A percentile compares a stretch with the other conserved stretches of the same genome.
phyloP scores from a whole-genome alignment of 2,329 filamentous ascomycete species.

The Pseudogymnoascus destructans region DNA sequence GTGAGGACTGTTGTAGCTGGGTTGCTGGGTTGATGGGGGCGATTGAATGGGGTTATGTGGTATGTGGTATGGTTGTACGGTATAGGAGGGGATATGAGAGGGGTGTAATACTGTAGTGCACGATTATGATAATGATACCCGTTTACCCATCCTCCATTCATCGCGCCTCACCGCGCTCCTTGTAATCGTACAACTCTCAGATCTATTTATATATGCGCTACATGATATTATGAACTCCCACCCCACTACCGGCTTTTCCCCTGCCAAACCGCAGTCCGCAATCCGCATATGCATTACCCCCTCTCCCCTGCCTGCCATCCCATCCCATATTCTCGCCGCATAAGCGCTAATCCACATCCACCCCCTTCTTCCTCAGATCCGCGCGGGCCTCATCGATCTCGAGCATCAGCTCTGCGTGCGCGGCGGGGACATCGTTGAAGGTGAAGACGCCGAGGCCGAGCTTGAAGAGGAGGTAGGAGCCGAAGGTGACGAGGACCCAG shows the following conservation, averaged over 20 bases:
- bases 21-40: constrained; percentile 25
- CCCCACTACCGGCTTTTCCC: not conserved
- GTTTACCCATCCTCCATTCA: not conserved
- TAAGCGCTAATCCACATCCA: constrained; percentile 35
- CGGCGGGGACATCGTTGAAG: constrained; percentile 90
- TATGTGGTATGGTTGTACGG: not conserved
- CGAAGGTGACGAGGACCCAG: constrained; percentile 83
- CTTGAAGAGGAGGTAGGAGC: constrained; percentile 80
- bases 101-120: not conserved
- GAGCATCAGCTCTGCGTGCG: constrained; percentile 75
- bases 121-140: not conserved
- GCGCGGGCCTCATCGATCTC: constrained; percentile 68
- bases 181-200: not conserved
- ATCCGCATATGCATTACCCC: not conserved
- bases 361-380: constrained; percentile 61
- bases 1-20: constrained; percentile 48
- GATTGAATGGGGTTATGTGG: not conserved
- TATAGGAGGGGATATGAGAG: not conserved
- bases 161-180: not conserved
- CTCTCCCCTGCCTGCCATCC: not conserved
- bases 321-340: not conserved
- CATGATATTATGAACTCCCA: constrained; percentile 4
- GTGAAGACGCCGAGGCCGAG: constrained; percentile 87
- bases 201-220: not conserved
- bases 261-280: not conserved